These are phyloP conservation scores for Pseudogymnoascus sp. DNA, from an alignment of 2,329 filamentous ascomycete genomes.

Conservation along the genomic window DNA sequence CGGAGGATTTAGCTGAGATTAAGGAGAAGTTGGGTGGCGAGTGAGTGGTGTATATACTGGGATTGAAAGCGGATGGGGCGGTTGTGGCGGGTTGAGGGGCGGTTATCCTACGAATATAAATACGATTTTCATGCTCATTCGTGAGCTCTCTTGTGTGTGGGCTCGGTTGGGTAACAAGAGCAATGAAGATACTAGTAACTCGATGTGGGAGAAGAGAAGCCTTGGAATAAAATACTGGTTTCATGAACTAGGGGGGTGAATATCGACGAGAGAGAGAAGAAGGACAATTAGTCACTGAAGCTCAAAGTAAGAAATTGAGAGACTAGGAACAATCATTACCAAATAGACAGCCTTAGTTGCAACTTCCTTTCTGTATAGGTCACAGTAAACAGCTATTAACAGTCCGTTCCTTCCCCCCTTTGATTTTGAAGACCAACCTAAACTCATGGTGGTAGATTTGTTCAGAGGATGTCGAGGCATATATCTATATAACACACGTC, in stretches of 20 bases:
- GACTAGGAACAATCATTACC: neutral
- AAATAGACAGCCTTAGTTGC: neutral
- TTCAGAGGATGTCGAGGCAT: too few relatives aligned
- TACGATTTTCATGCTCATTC: neutral
- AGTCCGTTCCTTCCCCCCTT: neutral
- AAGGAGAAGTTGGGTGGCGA: conserved; percentile 49
- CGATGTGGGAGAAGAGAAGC: neutral
- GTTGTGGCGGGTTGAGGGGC: neutral
- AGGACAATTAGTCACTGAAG: neutral
- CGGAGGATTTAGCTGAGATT: conserved; percentile 76
- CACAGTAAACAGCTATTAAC: neutral
- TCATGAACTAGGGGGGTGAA: neutral
- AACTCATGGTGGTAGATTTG: too few relatives aligned
- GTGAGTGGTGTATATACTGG: neutral
- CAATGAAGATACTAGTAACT: neutral
- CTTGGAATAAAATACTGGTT: neutral
- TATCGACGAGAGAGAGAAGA: neutral
- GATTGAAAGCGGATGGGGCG: neutral
- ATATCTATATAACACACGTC: too few relatives aligned
- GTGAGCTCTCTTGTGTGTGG: neutral
- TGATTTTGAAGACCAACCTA: neutral
- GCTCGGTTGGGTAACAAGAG: neutral
- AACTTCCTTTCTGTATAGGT: neutral
- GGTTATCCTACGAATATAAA: neutral
- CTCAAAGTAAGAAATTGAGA: neutral